phyloP scores from a whole-genome alignment of 1,139 yeast species.

The Candida sp. region DNA sequence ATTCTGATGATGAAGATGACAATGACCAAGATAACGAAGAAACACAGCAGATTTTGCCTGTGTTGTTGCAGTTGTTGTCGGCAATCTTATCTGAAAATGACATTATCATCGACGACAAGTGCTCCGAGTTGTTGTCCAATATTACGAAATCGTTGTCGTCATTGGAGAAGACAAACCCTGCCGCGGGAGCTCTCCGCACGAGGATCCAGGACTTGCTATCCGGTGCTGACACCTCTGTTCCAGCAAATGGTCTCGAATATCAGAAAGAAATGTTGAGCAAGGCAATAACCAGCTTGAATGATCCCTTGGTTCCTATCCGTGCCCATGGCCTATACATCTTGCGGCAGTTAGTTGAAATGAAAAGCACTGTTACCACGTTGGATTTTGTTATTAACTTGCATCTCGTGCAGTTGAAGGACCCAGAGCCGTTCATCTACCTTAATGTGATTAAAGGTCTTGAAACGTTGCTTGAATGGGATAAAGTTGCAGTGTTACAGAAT shows the following conservation, averaged over 20 bases:
- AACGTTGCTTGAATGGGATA: conserved; percentile 53
- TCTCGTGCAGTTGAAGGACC: conserved; percentile 67
- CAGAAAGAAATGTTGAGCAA: conserved; percentile 37
- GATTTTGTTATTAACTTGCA: conserved; percentile 65
- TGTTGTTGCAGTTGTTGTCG: conserved; percentile 55
- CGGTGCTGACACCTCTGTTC: conserved; percentile 24
- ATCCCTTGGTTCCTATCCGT: conserved; percentile 80
- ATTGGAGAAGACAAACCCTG: conserved; percentile 13
- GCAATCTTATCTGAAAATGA: conserved; percentile 54
- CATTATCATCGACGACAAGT: conserved; percentile 26
- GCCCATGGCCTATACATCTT: conserved; percentile 84
- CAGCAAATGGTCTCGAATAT: conserved; percentile 18
- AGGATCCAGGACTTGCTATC: conserved; percentile 33
- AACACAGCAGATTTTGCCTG: conserved; percentile 28
- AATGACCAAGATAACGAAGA: conserved; percentile 28
- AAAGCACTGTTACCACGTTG: conserved; percentile 53
- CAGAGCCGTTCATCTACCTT: conserved; percentile 86
- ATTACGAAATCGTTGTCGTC: conserved; percentile 30
- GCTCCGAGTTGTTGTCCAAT: conserved; percentile 24
- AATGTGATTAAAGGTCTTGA: conserved; percentile 84
- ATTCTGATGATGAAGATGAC: conserved; percentile 45
- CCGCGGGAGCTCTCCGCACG: conserved; percentile 27
- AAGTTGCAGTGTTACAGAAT: conserved; percentile 38
- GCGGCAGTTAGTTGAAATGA: conserved; percentile 56
- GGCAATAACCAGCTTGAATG: conserved; percentile 73